Base-by-base conservation (phyloP, 768 basidiomycete species). In the Russula foetens region DNA sequence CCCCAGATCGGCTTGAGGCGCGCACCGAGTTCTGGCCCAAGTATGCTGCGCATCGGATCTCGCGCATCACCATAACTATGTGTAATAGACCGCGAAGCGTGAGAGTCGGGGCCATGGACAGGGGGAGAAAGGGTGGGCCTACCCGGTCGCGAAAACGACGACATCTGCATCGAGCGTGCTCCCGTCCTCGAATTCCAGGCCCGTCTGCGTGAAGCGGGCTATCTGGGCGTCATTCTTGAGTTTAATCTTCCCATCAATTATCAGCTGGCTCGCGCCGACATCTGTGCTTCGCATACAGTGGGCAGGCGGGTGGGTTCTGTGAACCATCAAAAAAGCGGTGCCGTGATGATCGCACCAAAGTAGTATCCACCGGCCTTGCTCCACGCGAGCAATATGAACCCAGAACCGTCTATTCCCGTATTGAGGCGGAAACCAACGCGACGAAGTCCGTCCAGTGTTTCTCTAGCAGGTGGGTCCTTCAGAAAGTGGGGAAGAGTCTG, bases 1-100 rank as follows among this genome's bases (percentile, higher is more conserved):
- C 86, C 82, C 88, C 86, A 83, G 15, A 86, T 70, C n/a, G 77
- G 74, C 56, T 79, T 76, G 60, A 84, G 73, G 68, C 75, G 73
- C 41, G 73, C 63, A 1, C 72, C 75, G 9, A 81, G 68, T 23
- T 78, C 75, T 3, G 77, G 71, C 0, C 80, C 83, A 53, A 81
- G 78, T 7, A 86, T 69, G n/a, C 71, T 67, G 56, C 69, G 69
- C 29, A 82, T 66, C 7, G 75, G 71, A 17, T 71, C 69, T 21
- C 71, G 71, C 7, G 77, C 65, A 64, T 81, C 76, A 7, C 79
- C 79, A 58, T 78, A 77, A 0, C 81, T 84, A 58, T 1, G 26
- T 33, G 9, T 9, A n/a, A n/a, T n/a, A n/a, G n/a, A n/a, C n/a
- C n/a, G n/a, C n/a, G n/a, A n/a, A n/a, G n/a, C n/a, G n/a, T n/a